A percentile compares a stretch with the other conserved stretches of the same genome.
Conservation (phyloP, 164 flowering plant genomes). For the Sedum album region DNA sequence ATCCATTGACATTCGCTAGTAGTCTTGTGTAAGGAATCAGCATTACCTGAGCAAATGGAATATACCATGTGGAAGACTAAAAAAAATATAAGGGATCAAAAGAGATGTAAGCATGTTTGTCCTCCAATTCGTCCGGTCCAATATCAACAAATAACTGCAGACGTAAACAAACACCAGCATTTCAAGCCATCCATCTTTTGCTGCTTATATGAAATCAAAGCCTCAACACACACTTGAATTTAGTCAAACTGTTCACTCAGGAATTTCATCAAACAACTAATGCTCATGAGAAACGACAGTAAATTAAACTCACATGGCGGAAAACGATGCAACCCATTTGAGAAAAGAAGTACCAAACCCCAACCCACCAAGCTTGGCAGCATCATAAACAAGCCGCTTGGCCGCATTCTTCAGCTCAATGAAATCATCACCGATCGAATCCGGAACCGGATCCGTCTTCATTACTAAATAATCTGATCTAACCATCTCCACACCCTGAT, state of each 20-base stretch:
- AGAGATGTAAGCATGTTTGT: slow-evolving; percentile 82
- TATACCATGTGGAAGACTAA: slow-evolving; percentile 53
- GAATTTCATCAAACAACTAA: background rate
- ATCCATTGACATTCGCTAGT: background rate
- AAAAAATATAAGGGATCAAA: slow-evolving; percentile 81
- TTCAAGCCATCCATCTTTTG: too few relatives aligned
- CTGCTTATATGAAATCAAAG: too few relatives aligned
- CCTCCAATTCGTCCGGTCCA: slow-evolving; percentile 96
- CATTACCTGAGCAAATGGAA: slow-evolving; percentile 63
- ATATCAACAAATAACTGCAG: slow-evolving; percentile 74
- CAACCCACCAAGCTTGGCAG: slow-evolving; percentile 33
- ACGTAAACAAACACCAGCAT: too few relatives aligned
- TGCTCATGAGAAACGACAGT: too few relatives aligned
- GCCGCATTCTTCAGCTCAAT: slow-evolving; percentile 48
- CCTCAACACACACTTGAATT: too few relatives aligned
- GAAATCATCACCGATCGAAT: slow-evolving; percentile 35
- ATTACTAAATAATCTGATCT: slow-evolving; percentile 39
- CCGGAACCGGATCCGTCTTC: slow-evolving; percentile 21
- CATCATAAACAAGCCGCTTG: slow-evolving; percentile 36
- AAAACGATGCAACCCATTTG: slow-evolving; percentile 64
- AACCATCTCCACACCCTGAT: slow-evolving; percentile 27
- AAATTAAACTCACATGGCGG: slow-evolving; percentile 45
- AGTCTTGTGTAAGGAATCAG: background rate
- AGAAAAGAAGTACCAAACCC: slow-evolving; percentile 54
- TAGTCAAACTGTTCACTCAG: too few relatives aligned